Percentiles rank a stretch among this genome's conserved stretches.
Conservation (phyloP, 2,329 filamentous ascomycete species). For the Colletotrichum trifolii region DNA sequence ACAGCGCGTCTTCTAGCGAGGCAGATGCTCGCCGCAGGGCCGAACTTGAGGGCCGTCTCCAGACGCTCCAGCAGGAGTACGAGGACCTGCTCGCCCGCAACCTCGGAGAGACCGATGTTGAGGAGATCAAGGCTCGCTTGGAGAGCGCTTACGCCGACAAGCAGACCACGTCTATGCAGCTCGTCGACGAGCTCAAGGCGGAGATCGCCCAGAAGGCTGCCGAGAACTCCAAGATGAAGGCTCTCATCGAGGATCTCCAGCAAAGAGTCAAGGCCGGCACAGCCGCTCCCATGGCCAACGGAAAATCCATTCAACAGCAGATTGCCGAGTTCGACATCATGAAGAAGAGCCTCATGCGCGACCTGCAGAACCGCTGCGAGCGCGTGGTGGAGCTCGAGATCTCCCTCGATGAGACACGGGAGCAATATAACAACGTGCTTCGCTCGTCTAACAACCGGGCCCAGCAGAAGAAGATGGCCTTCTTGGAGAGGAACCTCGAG, state of each 20-base stretch:
- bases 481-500: conserved; percentile 97
- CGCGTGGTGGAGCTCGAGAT: conserved; percentile 98
- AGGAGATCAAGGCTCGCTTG: conserved; percentile 84
- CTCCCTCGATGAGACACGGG: conserved; percentile 93
- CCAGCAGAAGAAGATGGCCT: conserved; percentile 99
- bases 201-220: conserved; percentile 82
- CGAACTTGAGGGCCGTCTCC: conserved; percentile 81
- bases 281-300: conserved; percentile 73
- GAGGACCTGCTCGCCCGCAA: conserved; percentile 85
- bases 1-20: conserved; percentile 73
- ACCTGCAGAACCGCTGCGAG: conserved; percentile 97
- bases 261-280: conserved; percentile 74
- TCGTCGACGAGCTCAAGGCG: conserved; percentile 80
- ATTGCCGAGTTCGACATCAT: conserved; percentile 99
- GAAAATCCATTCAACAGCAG: conserved; percentile 96
- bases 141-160: conserved; percentile 81
- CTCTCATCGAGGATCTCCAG: conserved; percentile 83
- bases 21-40: conserved; percentile 74
- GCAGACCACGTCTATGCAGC: conserved; percentile 77
- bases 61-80: conserved; percentile 82
- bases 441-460: conserved; percentile 97
- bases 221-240: conserved; percentile 84
- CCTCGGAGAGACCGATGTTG: conserved; percentile 80
- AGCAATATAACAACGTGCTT: conserved; percentile 99
- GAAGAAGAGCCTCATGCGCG: conserved; percentile 99